phyloP scores from a whole-genome alignment of 805 yeast species.

The Candida oleophila region DNA sequence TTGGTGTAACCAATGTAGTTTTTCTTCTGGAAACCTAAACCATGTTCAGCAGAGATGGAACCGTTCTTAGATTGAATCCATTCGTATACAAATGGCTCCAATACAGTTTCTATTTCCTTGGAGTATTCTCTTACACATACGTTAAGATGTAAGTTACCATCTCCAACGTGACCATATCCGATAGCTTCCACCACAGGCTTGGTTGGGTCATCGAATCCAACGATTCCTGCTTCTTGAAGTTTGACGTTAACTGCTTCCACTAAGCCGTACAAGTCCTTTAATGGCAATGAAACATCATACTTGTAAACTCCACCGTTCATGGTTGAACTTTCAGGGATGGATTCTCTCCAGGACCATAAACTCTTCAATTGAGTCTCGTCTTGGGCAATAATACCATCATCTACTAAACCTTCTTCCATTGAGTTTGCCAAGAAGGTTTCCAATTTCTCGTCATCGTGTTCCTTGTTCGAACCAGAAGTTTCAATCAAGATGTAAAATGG shows the following conservation, averaged over 20 bases:
- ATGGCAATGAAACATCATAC: conserved; percentile 92
- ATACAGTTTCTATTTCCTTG: conserved; percentile 70
- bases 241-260: conserved; percentile 74
- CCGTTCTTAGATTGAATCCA: conserved; percentile 76
- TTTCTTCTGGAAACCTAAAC: conserved; percentile 94
- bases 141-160: conserved; percentile 92
- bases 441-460: conserved; percentile 89
- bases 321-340: conserved; percentile 85
- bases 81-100: conserved; percentile 95
- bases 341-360: conserved; percentile 96
- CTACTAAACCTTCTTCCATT: conserved; percentile 80
- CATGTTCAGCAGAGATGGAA: conserved; percentile 96
- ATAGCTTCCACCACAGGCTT: conserved; percentile 85
- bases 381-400: conserved; percentile 96
- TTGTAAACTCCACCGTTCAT: conserved; percentile 93
- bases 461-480: conserved; percentile 92
- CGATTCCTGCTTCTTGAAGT: conserved; percentile 54
- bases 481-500: conserved; percentile 92
- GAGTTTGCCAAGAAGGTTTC: conserved; percentile 79
- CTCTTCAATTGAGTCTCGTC: conserved; percentile 83
- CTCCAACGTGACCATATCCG: conserved; percentile 99
- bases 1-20: conserved; percentile 86
- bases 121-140: conserved; percentile 85
- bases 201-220: conserved; percentile 57
- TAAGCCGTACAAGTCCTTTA: conserved; percentile 74